phyloP scores from a whole-genome alignment of 2,329 filamentous ascomycete species.

The Mycosphaerella arachidis region DNA sequence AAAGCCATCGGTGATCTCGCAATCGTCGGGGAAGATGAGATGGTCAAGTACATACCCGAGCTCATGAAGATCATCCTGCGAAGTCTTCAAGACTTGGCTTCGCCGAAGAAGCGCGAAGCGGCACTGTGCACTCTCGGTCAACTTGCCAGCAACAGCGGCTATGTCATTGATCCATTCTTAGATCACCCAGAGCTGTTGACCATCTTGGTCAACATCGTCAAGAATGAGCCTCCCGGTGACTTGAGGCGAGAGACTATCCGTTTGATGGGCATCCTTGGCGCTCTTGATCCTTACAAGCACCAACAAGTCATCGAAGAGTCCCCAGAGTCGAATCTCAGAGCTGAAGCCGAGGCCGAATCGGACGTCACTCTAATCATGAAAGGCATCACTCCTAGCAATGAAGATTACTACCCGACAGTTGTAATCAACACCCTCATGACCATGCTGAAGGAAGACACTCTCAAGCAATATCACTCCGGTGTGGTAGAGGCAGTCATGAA shows the following conservation, averaged over 20 bases:
- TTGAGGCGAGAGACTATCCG: slow-evolving; percentile 93
- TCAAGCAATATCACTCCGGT: slow-evolving; percentile 84
- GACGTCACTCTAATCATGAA: slow-evolving; percentile 99
- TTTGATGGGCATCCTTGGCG: slow-evolving; percentile 89
- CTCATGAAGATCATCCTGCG: slow-evolving; percentile 95
- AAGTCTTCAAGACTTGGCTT: slow-evolving; percentile 89
- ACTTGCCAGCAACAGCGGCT: slow-evolving; percentile 90
- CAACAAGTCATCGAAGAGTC: slow-evolving; percentile 88
- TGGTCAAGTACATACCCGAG: slow-evolving; percentile 83
- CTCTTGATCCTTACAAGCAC: slow-evolving; percentile 92
- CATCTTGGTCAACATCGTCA: slow-evolving; percentile 88
- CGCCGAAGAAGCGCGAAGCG: slow-evolving; percentile 82
- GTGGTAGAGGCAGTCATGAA: slow-evolving; percentile 98
- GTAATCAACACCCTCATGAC: slow-evolving; percentile 93
- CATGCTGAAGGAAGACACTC: slow-evolving; percentile 83
- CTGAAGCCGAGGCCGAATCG: slow-evolving; percentile 66
- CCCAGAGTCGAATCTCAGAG: slow-evolving; percentile 70
- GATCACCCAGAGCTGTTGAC: slow-evolving; percentile 93
- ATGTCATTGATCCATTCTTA: slow-evolving; percentile 92
- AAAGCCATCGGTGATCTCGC: slow-evolving; percentile 92
- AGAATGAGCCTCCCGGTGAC: slow-evolving; percentile 80
- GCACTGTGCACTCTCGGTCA: slow-evolving; percentile 87
- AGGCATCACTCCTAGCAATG: slow-evolving; percentile 89
- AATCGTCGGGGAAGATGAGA: slow-evolving; percentile 87
- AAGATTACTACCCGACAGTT: slow-evolving; percentile 97